Evolutionary conservation across 257 asterid species (phyloP), one percentile per base, ranked within the genome.

Genomic region (Nicotiana otophora): DNA sequence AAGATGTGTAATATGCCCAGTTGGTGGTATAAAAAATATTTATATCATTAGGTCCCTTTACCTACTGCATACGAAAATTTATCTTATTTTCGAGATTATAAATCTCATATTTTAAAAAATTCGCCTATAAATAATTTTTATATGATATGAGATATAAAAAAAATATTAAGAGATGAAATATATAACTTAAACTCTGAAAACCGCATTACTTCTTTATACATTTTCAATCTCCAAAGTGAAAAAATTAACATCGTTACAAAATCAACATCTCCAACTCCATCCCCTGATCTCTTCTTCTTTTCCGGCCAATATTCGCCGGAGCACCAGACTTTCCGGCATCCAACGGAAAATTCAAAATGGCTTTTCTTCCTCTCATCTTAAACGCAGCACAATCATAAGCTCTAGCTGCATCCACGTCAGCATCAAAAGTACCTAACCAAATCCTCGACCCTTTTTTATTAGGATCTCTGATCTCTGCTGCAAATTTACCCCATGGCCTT

Each of bases 401-500:
- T 90, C 93, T 89, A 0, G 98, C 98, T 0, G 98, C 98, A 15
- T 94, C 97, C 10, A 90, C 75, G 4, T 88, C 96, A 1, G 84
- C 82, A 34, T 93, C 93, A 60, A 87, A 94, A 7, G 98, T 94
- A 58, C 98, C 98, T 8, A 94, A 79, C 98, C 97, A 94, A 62
- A 93, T 88, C 87, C 97, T 92, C 20, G 90, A 77, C 5, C 98
- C 97, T 55, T 92, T 94, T 81, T 92, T 89, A 85, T 76, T 34
- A 67, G 97, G 97, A 83, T 94, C 97, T 10, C 97, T 92, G 36
- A 94, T 94, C 90, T 94, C 98, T 26, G 98, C 97, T 0, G 98
- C 98, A 12, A 84, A 94, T 76, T 93, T 94, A 11, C 98, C 98
- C 98, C 98, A 94, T 39, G 98, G 97, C 87, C 98, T 85, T 88